Conservation (phyloP, 1,139 yeast species). For the Candida glucosophila region DNA sequence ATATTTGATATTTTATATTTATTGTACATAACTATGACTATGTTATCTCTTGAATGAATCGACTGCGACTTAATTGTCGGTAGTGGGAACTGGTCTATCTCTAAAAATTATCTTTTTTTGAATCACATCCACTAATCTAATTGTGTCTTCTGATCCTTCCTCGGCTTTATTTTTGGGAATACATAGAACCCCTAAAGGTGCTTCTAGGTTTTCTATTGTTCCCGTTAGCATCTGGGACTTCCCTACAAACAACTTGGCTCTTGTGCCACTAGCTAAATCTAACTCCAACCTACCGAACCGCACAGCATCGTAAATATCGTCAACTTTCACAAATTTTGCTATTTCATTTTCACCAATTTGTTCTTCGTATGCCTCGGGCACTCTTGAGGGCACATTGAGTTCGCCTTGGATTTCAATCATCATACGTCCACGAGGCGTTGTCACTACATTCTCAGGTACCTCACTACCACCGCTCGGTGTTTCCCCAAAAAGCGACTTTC, state of each 20-base stretch:
- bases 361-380: constrained; percentile 11
- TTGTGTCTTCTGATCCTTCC: constrained; percentile 11
- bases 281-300: constrained; percentile 51
- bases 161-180: constrained; percentile 21
- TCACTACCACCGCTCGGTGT: too few relatives aligned
- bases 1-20: too few relatives aligned
- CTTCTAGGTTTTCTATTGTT: constrained; percentile 41
- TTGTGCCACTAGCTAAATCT: constrained; percentile 31
- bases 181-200: constrained; percentile 54
- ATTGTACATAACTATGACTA: too few relatives aligned
- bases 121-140: constrained; percentile 52
- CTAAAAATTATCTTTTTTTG: constrained; percentile 49
- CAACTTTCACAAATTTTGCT: constrained; percentile 22
- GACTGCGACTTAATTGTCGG: too few relatives aligned
- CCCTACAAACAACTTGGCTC: constrained; percentile 54
- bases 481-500: too few relatives aligned
- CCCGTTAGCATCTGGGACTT: constrained; percentile 62
- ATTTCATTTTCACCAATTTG: too few relatives aligned
- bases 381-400: constrained; percentile 45
- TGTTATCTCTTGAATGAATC: too few relatives aligned
- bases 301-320: constrained; percentile 38
- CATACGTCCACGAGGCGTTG: constrained; percentile 51
- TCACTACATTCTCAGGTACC: too few relatives aligned
- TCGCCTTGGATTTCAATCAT: constrained; percentile 69
- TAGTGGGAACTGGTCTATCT: constrained; percentile 65